Evolutionary conservation across 2,329 filamentous ascomycete species (phyloP).

Genomic region (Xylariaceae sp.): DNA sequence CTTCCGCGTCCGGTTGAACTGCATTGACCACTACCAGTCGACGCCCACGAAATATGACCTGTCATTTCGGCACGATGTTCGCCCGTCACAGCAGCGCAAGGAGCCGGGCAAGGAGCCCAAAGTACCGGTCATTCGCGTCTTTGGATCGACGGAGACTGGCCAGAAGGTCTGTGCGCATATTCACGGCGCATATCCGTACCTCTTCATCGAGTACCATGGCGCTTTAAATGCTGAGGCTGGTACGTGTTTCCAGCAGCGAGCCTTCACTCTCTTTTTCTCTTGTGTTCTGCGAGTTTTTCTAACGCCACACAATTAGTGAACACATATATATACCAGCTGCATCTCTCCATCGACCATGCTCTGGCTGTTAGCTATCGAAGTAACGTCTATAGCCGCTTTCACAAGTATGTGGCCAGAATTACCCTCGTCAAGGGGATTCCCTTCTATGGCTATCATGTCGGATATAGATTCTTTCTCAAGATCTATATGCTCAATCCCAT

Average conservation of each 20-base stretch:
- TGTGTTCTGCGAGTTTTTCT: conserved; percentile 2
- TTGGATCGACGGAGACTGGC: conserved; percentile 88
- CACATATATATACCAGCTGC: conserved; percentile 69
- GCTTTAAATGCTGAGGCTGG: conserved; percentile 61
- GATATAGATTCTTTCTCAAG: conserved; percentile 86
- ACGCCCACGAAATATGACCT: conserved; percentile 76
- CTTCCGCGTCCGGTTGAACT: conserved; percentile 90
- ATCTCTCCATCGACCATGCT: conserved; percentile 85
- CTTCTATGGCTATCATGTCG: conserved; percentile 93
- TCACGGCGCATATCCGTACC: conserved; percentile 90
- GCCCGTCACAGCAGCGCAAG: conserved; percentile 52
- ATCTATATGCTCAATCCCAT: conserved; percentile 88
- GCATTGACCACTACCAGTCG: conserved; percentile 90
- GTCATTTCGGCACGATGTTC: conserved; percentile 61
- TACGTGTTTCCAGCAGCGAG: conserved; percentile 37
- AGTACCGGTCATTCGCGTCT: conserved; percentile 82
- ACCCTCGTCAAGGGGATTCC: conserved; percentile 88
- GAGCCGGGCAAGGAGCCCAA: conserved; percentile 63
- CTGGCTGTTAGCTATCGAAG: conserved; percentile 78
- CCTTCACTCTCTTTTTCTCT: not conserved
- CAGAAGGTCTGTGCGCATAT: conserved; percentile 96
- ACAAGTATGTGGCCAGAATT: conserved; percentile 79
- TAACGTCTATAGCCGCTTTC: conserved; percentile 62
- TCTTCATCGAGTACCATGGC: conserved; percentile 84
- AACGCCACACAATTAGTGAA: conserved; percentile 48